Conservation (phyloP, 768 basidiomycete genomes). For the Macrolepiota fuliginosa region DNA sequence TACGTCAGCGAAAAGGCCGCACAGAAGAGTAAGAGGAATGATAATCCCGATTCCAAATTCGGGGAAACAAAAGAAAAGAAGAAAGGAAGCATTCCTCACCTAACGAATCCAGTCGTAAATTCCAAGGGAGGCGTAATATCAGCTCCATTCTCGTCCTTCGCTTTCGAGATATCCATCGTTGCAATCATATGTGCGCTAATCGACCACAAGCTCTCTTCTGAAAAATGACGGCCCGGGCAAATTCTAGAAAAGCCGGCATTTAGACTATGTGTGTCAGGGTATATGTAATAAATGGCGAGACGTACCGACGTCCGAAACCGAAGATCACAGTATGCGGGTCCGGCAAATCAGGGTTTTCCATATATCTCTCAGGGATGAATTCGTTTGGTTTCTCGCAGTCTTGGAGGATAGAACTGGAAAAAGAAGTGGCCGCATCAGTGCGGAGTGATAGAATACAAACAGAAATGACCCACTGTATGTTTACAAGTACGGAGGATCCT, state of each 20-base stretch:
- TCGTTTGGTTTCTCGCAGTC: conserved; percentile 42
- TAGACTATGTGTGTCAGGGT: background rate
- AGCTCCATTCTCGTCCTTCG: conserved; percentile 39
- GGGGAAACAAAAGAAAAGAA: too few species aligned
- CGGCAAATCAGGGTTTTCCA: conserved; percentile 33
- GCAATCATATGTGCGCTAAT: conserved; percentile 43
- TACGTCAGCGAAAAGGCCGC: background rate
- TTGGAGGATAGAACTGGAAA: conserved; percentile 37
- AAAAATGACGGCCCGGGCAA: conserved; percentile 56
- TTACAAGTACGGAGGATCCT: conserved; percentile 42
- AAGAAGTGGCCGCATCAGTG: background rate
- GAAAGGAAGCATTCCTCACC: conserved; percentile 29
- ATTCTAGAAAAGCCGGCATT: conserved; percentile 28
- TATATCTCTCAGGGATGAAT: conserved; percentile 52
- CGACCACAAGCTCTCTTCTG: conserved; percentile 45
- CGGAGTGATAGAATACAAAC: conserved; percentile 1
- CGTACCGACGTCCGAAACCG: conserved; percentile 56
- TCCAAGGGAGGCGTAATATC: conserved; percentile 34
- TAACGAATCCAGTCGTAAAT: conserved; percentile 42
- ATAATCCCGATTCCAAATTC: too few species aligned
- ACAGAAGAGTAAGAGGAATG: too few species aligned
- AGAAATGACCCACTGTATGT: conserved; percentile 37
- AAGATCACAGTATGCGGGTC: conserved; percentile 51
- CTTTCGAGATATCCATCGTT: conserved; percentile 41
- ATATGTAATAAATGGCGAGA: too few species aligned